Evolutionary conservation across 2,329 filamentous ascomycete genomes (phyloP).

Genomic region (Aspergillus sp.): DNA sequence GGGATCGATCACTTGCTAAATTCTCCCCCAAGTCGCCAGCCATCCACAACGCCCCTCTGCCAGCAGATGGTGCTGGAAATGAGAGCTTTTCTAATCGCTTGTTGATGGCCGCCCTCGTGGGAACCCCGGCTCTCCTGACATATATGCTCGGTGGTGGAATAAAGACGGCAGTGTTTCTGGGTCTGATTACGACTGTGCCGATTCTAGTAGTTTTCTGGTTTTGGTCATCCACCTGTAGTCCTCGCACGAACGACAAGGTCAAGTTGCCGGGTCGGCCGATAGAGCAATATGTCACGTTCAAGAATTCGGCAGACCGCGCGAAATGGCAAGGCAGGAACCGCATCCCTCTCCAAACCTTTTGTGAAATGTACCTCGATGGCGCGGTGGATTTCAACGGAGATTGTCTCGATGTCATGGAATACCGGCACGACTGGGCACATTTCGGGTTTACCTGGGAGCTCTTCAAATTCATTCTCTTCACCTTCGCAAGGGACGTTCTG

Average conservation of each 20-base stretch:
- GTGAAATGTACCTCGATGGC: constrained; percentile 26
- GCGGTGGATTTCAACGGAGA: constrained; percentile 29
- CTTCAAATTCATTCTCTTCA: constrained; percentile 26
- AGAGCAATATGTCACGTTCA: constrained; percentile 24
- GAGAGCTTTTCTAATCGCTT: constrained; percentile 21
- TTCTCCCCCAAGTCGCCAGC: constrained; percentile 14
- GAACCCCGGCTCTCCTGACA: constrained; percentile 15
- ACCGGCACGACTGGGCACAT: constrained; percentile 28
- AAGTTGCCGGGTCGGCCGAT: constrained; percentile 18
- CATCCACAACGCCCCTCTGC: constrained; percentile 19
- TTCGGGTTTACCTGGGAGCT: constrained; percentile 24
- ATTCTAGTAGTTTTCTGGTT: constrained; percentile 18
- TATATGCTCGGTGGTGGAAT: constrained; percentile 10
- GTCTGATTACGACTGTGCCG: constrained; percentile 10
- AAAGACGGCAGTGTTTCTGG: constrained; percentile 12
- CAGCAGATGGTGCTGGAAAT: constrained; percentile 19
- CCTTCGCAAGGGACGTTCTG: constrained; percentile 21
- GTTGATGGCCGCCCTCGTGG: constrained; percentile 12
- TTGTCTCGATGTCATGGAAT: constrained; percentile 26
- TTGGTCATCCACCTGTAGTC: constrained; percentile 10
- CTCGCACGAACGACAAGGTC: constrained; percentile 17
- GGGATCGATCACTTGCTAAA: constrained; percentile 1
- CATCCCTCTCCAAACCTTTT: constrained; percentile 22
- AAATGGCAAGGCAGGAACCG: constrained; percentile 20
- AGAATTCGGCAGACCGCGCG: constrained; percentile 14